Evolutionary conservation across 2,329 filamentous ascomycete species (phyloP), one percentile per base, ranked within the genome.

Genomic region (Dactylonectria macrodidyma): DNA sequence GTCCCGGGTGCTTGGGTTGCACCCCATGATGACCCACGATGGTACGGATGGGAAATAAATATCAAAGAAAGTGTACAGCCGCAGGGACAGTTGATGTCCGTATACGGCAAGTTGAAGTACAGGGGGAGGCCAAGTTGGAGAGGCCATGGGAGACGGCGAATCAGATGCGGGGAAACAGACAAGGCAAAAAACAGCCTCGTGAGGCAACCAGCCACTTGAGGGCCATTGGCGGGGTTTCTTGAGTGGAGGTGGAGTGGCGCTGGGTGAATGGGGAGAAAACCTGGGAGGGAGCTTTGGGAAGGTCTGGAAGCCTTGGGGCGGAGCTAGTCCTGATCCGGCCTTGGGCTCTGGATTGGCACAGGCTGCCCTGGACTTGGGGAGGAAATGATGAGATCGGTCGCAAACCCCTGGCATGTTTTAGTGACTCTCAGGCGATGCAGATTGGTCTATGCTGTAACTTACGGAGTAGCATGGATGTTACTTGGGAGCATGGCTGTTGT

Each of bases 61-160:
- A 44, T 44, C 41, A 44, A 44, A 44, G 41, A 44, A 44, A 44
- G 41, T 44, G 41, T 44, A 44, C 41, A 14, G 41, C 41, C 41
- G 41, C 41, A 44, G 41, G 5, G 6, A n/a, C 16, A 7, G 41
- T 14, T n/a, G 12, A 14, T 41, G 41, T n/a, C 38, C 41, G n/a
- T 5, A 44, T 44, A 14, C 41, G 41, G 41, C 41, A 44, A n/a
- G 41, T n/a, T 14, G 14, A 16, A n/a, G 3, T 3, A 44, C 38
- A 44, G 16, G 38, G 3, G 12, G 12, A n/a, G 41, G 41, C 16
- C 16, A 44, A 44, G 14, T n/a, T 44, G 41, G 41, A n/a, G 41
- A 44, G 8, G n/a, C 14, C 3, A 30, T 30, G 4, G 26, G 26
- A 30, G 7, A 30, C 26, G 26, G 7, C 26, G 26, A 30, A 30